Percentiles rank a stretch among this genome's conserved stretches.
Evolutionary conservation across 441 rosid genomes (phyloP).

Genomic region (Pelargonium fulgidum): DNA sequence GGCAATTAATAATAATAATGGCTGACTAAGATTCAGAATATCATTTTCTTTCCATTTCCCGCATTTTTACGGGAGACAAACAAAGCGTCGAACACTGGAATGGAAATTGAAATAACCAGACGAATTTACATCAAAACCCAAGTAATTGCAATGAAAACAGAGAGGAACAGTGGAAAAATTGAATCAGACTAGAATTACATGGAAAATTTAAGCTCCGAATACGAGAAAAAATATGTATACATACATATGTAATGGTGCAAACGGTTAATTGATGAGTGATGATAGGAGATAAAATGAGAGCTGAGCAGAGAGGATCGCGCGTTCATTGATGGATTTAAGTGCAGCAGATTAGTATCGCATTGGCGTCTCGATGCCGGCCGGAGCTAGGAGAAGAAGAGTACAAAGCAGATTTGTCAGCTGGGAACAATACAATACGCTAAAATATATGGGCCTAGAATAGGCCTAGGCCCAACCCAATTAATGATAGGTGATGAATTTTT

Average conservation of each 20-base stretch:
- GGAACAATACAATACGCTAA: too few relatives aligned
- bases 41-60: neutral
- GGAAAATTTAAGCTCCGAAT: neutral
- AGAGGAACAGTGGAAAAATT: neutral
- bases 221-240: neutral
- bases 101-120: neutral
- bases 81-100: neutral
- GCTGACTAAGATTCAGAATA: neutral
- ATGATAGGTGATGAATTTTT: too few relatives aligned
- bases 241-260: neutral
- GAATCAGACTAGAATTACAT: neutral
- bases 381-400: neutral
- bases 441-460: too few relatives aligned
- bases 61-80: slow-evolving; percentile 6
- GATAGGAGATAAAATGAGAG: neutral
- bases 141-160: neutral
- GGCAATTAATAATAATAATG: neutral
- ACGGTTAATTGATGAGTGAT: neutral
- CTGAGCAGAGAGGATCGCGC: neutral
- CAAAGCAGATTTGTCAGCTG: too few relatives aligned
- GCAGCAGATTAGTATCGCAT: too few relatives aligned
- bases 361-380: neutral
- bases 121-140: neutral
- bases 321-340: neutral
- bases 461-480: too few relatives aligned